phyloP scores from a whole-genome alignment of 2,329 filamentous ascomycete genomes.

The Xylariomycetidae sp. region DNA sequence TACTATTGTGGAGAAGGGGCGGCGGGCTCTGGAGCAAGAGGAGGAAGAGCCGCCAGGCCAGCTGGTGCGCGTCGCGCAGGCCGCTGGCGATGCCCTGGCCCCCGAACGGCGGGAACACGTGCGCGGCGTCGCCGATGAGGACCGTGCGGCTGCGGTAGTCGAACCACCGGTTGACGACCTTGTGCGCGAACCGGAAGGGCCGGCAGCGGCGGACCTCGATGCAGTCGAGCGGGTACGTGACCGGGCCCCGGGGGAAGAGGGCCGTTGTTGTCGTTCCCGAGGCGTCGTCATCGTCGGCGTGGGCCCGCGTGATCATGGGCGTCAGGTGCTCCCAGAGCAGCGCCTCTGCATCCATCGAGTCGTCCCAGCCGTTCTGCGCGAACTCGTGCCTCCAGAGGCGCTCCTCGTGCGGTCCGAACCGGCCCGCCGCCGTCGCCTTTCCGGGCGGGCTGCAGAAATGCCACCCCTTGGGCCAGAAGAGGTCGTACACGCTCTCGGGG shows the following conservation, averaged over 20 bases:
- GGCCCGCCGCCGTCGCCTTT: slow-evolving; percentile 37
- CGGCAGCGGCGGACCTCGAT: slow-evolving; percentile 40
- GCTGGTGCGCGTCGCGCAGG: slow-evolving; percentile 28
- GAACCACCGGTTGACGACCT: slow-evolving; percentile 43
- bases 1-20: no score
- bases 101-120: slow-evolving; percentile 46
- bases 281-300: slow-evolving; percentile 21
- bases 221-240: slow-evolving; percentile 39
- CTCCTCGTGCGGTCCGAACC: slow-evolving; percentile 36
- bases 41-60: slow-evolving; percentile 29
- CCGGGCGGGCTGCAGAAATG: slow-evolving; percentile 39
- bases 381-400: slow-evolving; percentile 40
- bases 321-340: slow-evolving; percentile 26
- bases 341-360: slow-evolving; percentile 25
- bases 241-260: slow-evolving; percentile 17
- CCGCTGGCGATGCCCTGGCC: slow-evolving; percentile 33
- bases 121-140: slow-evolving; percentile 44
- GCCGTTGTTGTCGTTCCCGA: no score
- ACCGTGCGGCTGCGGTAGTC: slow-evolving; percentile 32
- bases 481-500: slow-evolving; percentile 41
- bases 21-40: slow-evolving; percentile 12
- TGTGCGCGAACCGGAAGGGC: slow-evolving; percentile 40
- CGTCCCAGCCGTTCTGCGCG: slow-evolving; percentile 21
- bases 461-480: slow-evolving; percentile 40
- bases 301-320: slow-evolving; percentile 25